Conservation (phyloP, 208 protist species). For the Leptomonas pyrrhocoris region DNA sequence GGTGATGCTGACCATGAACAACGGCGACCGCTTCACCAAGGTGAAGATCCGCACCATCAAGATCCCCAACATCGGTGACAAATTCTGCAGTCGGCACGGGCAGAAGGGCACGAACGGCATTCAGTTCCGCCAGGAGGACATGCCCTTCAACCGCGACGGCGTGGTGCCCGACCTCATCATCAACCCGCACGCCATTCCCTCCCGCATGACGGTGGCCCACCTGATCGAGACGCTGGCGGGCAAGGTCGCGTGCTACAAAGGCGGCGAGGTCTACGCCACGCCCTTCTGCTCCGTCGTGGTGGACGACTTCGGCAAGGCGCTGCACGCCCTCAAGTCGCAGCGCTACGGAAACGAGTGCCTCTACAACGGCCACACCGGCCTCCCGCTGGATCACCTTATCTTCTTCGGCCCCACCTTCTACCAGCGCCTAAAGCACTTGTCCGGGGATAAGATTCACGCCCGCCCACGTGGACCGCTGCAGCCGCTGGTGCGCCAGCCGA, state of each 20-base stretch:
- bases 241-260: conserved; percentile 97
- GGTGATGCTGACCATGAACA: conserved; percentile 94
- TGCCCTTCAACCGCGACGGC: conserved; percentile 98
- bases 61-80: conserved; percentile 99
- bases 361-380: conserved; percentile 97
- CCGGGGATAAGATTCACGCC: conserved; percentile 99
- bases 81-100: conserved; percentile 99
- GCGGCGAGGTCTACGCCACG: conserved; percentile 92
- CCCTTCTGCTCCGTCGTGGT: conserved; percentile 96
- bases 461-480: conserved; percentile 92
- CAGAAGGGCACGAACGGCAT: conserved; percentile 99
- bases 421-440: conserved; percentile 99
- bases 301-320: conserved; percentile 89
- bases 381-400: conserved; percentile 96
- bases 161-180: conserved; percentile 99
- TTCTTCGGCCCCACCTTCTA: conserved; percentile 99
- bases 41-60: conserved; percentile 94
- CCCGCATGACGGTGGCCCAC: conserved; percentile 99
- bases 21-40: conserved; percentile 92
- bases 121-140: conserved; percentile 97
- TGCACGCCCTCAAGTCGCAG: conserved; percentile 94
- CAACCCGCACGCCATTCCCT: conserved; percentile 99
- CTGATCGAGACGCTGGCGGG: conserved; percentile 94
- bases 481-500: conserved; percentile 99
- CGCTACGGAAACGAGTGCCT: conserved; percentile 98